Percentiles rank a stretch among this genome's conserved stretches.
Evolutionary conservation across 495 filamentous ascomycete species (phyloP).

Genomic region (Apodospora peruviana): DNA sequence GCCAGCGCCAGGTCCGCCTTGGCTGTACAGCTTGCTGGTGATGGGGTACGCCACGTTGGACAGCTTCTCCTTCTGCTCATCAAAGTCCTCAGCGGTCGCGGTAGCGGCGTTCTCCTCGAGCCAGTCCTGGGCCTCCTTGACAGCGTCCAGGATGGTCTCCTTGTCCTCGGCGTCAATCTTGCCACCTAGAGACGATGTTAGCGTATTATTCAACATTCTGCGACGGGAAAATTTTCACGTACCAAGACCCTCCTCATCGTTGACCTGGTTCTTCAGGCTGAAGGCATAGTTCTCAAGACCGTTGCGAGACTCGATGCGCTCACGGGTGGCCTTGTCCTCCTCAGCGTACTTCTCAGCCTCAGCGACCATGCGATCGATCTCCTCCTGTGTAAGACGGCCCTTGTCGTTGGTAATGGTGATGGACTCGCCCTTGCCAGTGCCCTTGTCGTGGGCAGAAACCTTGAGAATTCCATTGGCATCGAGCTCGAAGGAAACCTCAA

Average conservation of each 20-base stretch:
- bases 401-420: conserved; percentile 99
- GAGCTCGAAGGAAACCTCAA: conserved; percentile 95
- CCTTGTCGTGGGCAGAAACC: conserved; percentile 93
- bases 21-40: conserved; percentile 92
- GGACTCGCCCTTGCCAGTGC: conserved; percentile 90
- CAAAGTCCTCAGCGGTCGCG: conserved; percentile 87
- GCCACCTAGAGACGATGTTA: conserved; percentile 49
- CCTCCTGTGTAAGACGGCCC: conserved; percentile 89
- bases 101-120: conserved; percentile 91
- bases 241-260: conserved; percentile 85
- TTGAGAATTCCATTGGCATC: conserved; percentile 98
- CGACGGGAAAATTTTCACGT: neutral
- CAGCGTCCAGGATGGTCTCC: conserved; percentile 90
- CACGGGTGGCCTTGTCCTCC: conserved; percentile 95
- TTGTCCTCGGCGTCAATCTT: conserved; percentile 99
- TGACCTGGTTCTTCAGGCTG: conserved; percentile 97
- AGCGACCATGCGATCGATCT: conserved; percentile 96
- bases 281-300: conserved; percentile 95
- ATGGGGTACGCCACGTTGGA: conserved; percentile 95
- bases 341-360: conserved; percentile 98
- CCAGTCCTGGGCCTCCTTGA: conserved; percentile 98
- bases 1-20: conserved; percentile 51
- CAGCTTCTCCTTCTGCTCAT: conserved; percentile 99
- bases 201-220: neutral
- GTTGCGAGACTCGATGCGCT: conserved; percentile 92